These are phyloP conservation scores for Hygrophorus russula DNA, from an alignment of 768 basidiomycete genomes.

Conservation along the genomic window DNA sequence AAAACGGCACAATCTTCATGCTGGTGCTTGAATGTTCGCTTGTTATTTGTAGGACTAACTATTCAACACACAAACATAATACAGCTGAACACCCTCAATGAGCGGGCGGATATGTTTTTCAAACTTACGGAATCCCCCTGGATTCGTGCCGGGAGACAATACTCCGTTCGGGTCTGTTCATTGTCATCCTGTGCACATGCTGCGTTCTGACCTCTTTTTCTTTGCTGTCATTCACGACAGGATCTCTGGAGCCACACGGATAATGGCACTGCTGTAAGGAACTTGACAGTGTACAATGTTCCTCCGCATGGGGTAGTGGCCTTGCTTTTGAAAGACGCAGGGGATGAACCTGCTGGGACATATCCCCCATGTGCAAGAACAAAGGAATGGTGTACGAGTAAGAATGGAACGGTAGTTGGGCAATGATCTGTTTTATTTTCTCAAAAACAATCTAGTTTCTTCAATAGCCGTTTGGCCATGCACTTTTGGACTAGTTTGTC, in stretches of 20 bases:
- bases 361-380: slow-evolving; percentile 43
- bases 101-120: slow-evolving; percentile 48
- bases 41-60: too few species aligned
- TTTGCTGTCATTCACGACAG: slow-evolving; percentile 17
- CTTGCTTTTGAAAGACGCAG: slow-evolving; percentile 51
- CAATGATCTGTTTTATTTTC: too few species aligned
- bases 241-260: slow-evolving; percentile 67
- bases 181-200: not conserved
- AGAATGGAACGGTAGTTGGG: slow-evolving; percentile 38
- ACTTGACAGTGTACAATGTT: slow-evolving; percentile 39
- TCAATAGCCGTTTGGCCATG: too few species aligned
- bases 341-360: slow-evolving; percentile 50
- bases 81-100: slow-evolving; percentile 49
- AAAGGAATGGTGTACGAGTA: slow-evolving; percentile 43
- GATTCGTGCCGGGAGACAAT: slow-evolving; percentile 57
- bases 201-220: too few species aligned
- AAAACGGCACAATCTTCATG: slow-evolving; percentile 56
- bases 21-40: slow-evolving; percentile 23
- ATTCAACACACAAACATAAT: not conserved
- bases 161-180: slow-evolving; percentile 45
- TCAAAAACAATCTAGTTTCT: too few species aligned
- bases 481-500: too few species aligned
- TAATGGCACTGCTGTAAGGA: slow-evolving; percentile 55
- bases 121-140: slow-evolving; percentile 59
- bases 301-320: slow-evolving; percentile 64